Conservation (phyloP, 2,329 filamentous ascomycete genomes). For the Arthrinium puccinioides region DNA sequence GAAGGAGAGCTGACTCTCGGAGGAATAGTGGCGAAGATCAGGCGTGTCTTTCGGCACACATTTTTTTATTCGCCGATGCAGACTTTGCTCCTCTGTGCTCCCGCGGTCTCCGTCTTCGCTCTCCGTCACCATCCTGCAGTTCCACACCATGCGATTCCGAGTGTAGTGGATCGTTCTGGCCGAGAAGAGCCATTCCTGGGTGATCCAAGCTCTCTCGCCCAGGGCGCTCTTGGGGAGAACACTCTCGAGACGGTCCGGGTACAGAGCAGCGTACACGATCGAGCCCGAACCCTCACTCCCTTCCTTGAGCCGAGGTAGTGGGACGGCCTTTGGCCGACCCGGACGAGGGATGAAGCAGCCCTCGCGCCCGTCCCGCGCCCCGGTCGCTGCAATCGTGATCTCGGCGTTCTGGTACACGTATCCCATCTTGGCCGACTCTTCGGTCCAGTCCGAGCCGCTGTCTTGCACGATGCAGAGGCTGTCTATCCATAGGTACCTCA, state of each 20-base stretch:
- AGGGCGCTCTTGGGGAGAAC: not conserved
- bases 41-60: not conserved
- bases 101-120: not conserved
- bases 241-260: not conserved
- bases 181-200: not conserved
- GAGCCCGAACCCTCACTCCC: not conserved
- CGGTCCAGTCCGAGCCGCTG: constrained; percentile 1
- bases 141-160: not conserved
- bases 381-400: constrained; percentile 2
- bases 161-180: not conserved
- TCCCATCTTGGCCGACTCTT: constrained; percentile 1
- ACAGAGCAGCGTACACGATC: not conserved
- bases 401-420: constrained; percentile 2
- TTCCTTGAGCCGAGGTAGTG: not conserved
- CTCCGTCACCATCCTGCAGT: not conserved
- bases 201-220: not conserved
- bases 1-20: not conserved
- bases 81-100: not conserved
- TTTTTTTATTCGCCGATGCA: not conserved
- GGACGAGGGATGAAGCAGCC: not conserved
- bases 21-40: not conserved
- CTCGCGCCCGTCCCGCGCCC: not conserved
- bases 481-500: constrained; percentile 6
- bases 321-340: not conserved
- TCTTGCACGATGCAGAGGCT: constrained; percentile 6